Evolutionary conservation across 306 rosid genomes (phyloP).

Genomic region (Prosopis cineraria): DNA sequence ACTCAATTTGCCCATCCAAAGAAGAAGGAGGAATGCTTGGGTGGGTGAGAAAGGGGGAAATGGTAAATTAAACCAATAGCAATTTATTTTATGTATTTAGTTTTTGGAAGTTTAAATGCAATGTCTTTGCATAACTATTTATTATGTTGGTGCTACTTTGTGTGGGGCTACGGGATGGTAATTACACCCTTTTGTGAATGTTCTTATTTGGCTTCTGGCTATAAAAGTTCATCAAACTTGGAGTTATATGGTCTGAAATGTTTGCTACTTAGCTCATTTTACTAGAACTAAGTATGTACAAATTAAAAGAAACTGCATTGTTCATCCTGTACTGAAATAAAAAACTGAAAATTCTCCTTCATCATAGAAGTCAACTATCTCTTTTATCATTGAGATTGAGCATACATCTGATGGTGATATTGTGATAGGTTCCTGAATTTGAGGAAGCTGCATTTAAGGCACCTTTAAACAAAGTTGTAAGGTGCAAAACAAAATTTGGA

Average conservation of each 20-base stretch:
- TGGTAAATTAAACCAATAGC: conserved; percentile 53
- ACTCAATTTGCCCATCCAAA: conserved; percentile 90
- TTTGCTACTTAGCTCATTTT: not conserved
- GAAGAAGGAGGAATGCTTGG: conserved; percentile 96
- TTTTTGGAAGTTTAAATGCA: not conserved
- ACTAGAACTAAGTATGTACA: too few relatives aligned
- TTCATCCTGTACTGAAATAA: not conserved
- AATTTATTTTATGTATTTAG: conserved; percentile 29
- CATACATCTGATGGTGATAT: conserved; percentile 35
- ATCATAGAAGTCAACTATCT: not conserved
- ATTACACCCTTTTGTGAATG: not conserved
- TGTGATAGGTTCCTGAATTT: conserved; percentile 86
- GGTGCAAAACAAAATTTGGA: conserved; percentile 91
- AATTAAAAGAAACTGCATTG: not conserved
- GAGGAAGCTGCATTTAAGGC: conserved; percentile 95
- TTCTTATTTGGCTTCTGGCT: not conserved
- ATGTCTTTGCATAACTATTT: conserved; percentile 14
- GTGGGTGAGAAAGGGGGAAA: conserved; percentile 92
- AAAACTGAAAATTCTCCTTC: not conserved
- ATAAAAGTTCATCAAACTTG: not conserved
- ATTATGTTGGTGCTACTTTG: not conserved
- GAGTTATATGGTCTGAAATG: not conserved
- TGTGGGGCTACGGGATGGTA: conserved; percentile 2
- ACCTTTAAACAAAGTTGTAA: conserved; percentile 82
- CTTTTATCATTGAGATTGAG: conserved; percentile 13